Evolutionary conservation across 768 basidiomycete species (phyloP), one percentile per base, ranked within the genome.

Genomic region (Boletus coccyginus): DNA sequence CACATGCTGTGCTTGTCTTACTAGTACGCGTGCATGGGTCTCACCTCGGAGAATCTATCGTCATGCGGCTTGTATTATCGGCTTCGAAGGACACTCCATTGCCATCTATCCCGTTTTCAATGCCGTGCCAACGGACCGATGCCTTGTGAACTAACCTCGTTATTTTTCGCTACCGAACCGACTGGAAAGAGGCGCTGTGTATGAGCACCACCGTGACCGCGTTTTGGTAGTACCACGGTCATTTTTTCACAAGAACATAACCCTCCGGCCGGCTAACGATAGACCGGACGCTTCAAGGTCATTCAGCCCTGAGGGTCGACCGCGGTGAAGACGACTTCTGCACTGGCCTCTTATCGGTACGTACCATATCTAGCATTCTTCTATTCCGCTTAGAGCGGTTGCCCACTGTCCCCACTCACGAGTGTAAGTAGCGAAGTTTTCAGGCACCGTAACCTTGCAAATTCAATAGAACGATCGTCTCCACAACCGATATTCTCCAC

Each of bases 1-100:
- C 21, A 21, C 21, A 21, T 21, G 1, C 2, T 21, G 21, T 21
- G 21, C 21, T 21, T n/a, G n/a, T n/a, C n/a, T n/a, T n/a, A n/a
- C n/a, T n/a, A n/a, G n/a, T n/a, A n/a, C n/a, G n/a, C n/a, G n/a
- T n/a, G n/a, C n/a, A n/a, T n/a, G n/a, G n/a, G n/a, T n/a, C n/a
- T n/a, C n/a, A n/a, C n/a, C n/a, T n/a, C n/a, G n/a, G n/a, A n/a
- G n/a, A n/a, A n/a, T n/a, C n/a, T n/a, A n/a, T n/a, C n/a, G 24
- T 36, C 36, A 21, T 51, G 21, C 12, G 14, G 46, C 31, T 46
- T 42, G 39, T 68, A 48, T 57, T 68, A 68, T 66, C 62, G 14
- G 27, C 13, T 41, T 47, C 17, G 35, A 24, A 24, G 29, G 13
- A 12, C 17, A 7, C 50, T 32, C 42, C 53, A 46, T 42, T 24